A percentile compares a stretch with the other conserved stretches of the same genome.
Evolutionary conservation across 306 rosid species (phyloP).

Genomic region (Erythrophleum fordii): DNA sequence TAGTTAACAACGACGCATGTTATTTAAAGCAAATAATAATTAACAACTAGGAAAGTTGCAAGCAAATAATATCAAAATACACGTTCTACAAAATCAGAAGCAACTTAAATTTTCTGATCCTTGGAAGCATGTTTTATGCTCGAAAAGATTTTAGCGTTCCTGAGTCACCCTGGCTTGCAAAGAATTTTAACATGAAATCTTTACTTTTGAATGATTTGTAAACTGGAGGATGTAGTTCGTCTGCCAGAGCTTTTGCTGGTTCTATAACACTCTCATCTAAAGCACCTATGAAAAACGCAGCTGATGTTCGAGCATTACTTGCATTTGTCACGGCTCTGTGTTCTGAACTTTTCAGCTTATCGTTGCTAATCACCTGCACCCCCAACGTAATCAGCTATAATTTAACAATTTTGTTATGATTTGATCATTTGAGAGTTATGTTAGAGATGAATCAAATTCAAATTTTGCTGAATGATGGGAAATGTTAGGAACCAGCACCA

Average conservation of each 20-base stretch:
- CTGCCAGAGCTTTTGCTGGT: slow-evolving; percentile 54
- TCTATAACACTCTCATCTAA: slow-evolving; percentile 43
- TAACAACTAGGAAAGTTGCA: background rate
- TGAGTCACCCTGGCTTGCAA: background rate
- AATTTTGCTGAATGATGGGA: no score
- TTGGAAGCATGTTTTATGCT: background rate
- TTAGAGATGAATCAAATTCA: no score
- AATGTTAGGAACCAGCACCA: no score
- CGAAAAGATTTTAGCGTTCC: background rate
- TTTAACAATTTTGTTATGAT: no score
- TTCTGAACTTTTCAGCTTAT: background rate
- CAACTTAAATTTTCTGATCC: background rate
- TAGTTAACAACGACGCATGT: background rate
- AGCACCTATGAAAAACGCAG: slow-evolving; percentile 47
- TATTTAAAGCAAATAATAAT: background rate
- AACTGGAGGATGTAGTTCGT: slow-evolving; percentile 48
- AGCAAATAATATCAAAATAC: background rate
- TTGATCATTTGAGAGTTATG: no score
- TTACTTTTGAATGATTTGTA: background rate
- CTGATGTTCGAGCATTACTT: slow-evolving; percentile 36
- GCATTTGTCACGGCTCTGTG: background rate
- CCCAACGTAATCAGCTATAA: background rate
- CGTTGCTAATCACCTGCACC: background rate
- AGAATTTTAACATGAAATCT: background rate
- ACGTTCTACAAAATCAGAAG: background rate